Evolutionary conservation across 352 stramenopile genomes (phyloP), one percentile per base, ranked within the genome.

Genomic region (Hyphochytrium catenoides): DNA sequence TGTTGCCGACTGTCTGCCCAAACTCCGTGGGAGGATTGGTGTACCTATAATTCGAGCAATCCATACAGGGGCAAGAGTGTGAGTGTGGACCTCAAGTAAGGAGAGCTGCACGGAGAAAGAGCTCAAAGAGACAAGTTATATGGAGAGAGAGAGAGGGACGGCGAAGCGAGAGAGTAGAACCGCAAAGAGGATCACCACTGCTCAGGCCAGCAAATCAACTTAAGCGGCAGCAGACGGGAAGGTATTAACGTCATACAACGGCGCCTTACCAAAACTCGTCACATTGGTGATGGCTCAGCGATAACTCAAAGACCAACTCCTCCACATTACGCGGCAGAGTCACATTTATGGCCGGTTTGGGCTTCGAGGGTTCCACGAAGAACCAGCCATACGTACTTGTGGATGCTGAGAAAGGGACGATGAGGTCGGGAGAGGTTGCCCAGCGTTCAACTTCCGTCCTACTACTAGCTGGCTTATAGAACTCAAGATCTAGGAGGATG

Each of bases 251-350:
- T n/a, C n/a, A n/a, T n/a, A n/a, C n/a, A n/a, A n/a, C n/a, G n/a
- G n/a, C n/a, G n/a, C n/a, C n/a, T n/a, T n/a, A n/a, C 40, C 55
- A 66, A 35, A 75, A 75, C 46, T 75, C 62, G 48, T 75, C 62
- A 40, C 62, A 75, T 35, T 70, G 57, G 41, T 75, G 62, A 39
- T 75, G 62, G 41, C 57, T 69, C 8, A 69, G 45, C 33, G 71
- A 71, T 26, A 75, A 39, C 35, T 75, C 62, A 16, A 75, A 41
- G 39, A 64, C 71, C 16, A 75, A 41, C 39, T 70, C 56, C 19
- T 69, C 62, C 0, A 60, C 64, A 48, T 72, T 75, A 26, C 41
- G 37, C 8, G 62, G 62, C 16, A 75, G 17, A 8, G 47, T 42
- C n/a, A 73, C 60, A 19, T 60, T 67, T 22, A 18, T 38, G n/a